Base-by-base conservation (phyloP, 768 basidiomycete species). In the Lyophyllum atratum region DNA sequence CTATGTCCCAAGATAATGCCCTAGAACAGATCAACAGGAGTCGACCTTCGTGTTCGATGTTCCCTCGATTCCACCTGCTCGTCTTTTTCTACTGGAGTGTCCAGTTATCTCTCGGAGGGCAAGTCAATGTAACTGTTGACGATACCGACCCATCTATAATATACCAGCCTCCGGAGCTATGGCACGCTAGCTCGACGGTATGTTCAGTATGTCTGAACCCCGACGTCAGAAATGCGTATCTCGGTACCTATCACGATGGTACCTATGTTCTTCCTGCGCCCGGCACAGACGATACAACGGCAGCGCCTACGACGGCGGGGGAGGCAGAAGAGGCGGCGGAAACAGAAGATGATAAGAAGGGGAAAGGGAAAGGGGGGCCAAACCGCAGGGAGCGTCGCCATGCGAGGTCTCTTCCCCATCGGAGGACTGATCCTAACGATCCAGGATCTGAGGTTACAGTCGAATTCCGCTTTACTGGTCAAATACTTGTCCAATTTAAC, bases 381-480 rank as follows among this genome's bases (percentile, higher is more conserved):
- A 10, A 4, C 7, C 39, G 17, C 15, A 19, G 39, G n/a, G 5
- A 19, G 11, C 56, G 59, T 52, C 33, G 34, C n/a, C 53, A 33
- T 19, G 29, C 42, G 33, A 26, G 39, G n/a, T 51, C 58, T 2
- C 46, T 64, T 31, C 25, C 29, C 10, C 34, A 59, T 2, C 56
- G 49, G 29, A 63, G 70, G 34, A 31, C 66, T 17, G 72, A 74
- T 52, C 19, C 55, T 17, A 74, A 75, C 51, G 71, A 74, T 56
- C 15, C 62, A 1, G 66, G 64, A 6, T 61, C 59, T 14, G 73
- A 74, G 25, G 72, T 78, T 21, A 73, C 68, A 10, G 65, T 73
- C 7, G 68, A 73, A 24, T 75, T 79, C 52, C 76, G 75, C 25
- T 83, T 82, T 56, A 79, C 67, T 25, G 81, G 80, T 79, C 53